These are phyloP conservation scores for Aspergillus heteromorphus DNA, from an alignment of 495 filamentous ascomycete genomes.

Conservation along the genomic window DNA sequence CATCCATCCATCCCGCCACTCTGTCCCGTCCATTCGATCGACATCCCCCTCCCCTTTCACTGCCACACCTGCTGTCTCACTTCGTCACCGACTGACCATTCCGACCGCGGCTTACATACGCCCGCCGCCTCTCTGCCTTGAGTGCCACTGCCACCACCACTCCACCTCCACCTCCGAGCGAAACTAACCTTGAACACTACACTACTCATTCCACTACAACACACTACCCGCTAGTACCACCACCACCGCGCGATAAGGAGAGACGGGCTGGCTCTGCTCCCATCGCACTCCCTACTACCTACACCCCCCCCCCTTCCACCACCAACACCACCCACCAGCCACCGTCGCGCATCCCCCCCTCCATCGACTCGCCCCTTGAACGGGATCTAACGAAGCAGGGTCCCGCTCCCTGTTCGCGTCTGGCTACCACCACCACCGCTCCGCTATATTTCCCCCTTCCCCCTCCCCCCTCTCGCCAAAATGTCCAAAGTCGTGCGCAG, in stretches of 20 bases:
- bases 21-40: not conserved
- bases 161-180: not conserved
- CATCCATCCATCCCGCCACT: not conserved
- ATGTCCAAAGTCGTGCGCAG: slow-evolving; percentile 98
- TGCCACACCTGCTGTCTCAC: not conserved
- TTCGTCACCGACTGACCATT: not conserved
- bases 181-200: no score
- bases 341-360: slow-evolving; percentile 1
- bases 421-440: not conserved
- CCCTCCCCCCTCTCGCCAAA: slow-evolving; percentile 22
- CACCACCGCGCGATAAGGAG: slow-evolving; percentile 5
- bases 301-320: not conserved
- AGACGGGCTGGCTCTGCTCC: slow-evolving; percentile 11
- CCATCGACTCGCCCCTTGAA: slow-evolving; percentile 5
- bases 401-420: slow-evolving; percentile 16
- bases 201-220: no score
- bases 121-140: slow-evolving; percentile 11
- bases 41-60: not conserved
- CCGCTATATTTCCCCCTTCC: not conserved
- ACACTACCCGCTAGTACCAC: not conserved
- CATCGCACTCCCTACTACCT: slow-evolving; percentile 17
- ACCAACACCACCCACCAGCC: not conserved
- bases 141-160: not conserved
- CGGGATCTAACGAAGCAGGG: not conserved
- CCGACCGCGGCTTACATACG: slow-evolving; percentile 17